Evolutionary conservation across 805 yeast genomes (phyloP).

Genomic region (Kuraishia floccosa): DNA sequence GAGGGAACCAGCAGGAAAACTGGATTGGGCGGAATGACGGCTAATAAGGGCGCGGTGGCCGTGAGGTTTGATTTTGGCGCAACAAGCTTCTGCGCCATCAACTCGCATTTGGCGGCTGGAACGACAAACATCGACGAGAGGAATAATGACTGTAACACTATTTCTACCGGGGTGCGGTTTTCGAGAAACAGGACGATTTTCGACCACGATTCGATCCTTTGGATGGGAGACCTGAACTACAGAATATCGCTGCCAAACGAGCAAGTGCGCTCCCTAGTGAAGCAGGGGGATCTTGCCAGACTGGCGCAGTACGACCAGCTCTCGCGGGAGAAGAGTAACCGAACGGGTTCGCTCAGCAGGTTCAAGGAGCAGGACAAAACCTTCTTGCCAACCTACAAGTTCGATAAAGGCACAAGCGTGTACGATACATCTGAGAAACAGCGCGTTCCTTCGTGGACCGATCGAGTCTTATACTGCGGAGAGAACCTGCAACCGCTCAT

Average conservation of each 20-base stretch:
- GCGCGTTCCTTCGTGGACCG: constrained; percentile 97
- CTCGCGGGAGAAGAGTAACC: constrained; percentile 50
- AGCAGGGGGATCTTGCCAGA: constrained; percentile 30
- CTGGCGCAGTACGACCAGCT: constrained; percentile 72
- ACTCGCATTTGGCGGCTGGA: constrained; percentile 93
- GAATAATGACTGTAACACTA: constrained; percentile 75
- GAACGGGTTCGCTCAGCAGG: constrained; percentile 62
- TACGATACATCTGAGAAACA: constrained; percentile 90
- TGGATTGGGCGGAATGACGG: constrained; percentile 87
- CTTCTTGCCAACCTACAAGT: constrained; percentile 91
- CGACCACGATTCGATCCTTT: constrained; percentile 76
- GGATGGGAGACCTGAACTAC: constrained; percentile 93
- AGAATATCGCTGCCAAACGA: constrained; percentile 63
- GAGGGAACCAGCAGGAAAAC: constrained; percentile 94
- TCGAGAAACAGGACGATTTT: constrained; percentile 44
- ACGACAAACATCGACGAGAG: constrained; percentile 70
- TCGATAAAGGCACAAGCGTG: constrained; percentile 69
- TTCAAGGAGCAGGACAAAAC: constrained; percentile 72
- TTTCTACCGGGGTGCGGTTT: constrained; percentile 58
- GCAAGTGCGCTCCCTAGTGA: constrained; percentile 38
- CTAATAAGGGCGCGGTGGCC: constrained; percentile 48
- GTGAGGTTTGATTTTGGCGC: constrained; percentile 39
- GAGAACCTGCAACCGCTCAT: constrained; percentile 45
- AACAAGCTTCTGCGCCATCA: constrained; percentile 65
- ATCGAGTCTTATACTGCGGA: constrained; percentile 67